phyloP scores from a whole-genome alignment of 176 grass and related monocot genomes.

The Stipa capillata region DNA sequence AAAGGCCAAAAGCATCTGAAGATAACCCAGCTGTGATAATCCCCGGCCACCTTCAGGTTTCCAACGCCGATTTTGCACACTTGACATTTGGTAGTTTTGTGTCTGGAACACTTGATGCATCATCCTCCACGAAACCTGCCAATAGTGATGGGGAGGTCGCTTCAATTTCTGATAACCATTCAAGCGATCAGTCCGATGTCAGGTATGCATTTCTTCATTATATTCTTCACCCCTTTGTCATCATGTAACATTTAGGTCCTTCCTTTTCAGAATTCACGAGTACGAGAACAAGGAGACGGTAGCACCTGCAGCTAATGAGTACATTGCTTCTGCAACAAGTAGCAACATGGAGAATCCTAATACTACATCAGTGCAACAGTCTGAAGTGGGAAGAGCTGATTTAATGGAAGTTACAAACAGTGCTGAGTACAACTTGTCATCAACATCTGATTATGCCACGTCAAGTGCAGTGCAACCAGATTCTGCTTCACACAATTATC shows the following conservation, averaged over 20 bases:
- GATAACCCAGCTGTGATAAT: slow-evolving; percentile 74
- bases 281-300: slow-evolving; percentile 35
- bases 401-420: slow-evolving; percentile 40
- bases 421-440: slow-evolving; percentile 47
- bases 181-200: slow-evolving; percentile 23
- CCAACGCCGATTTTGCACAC: slow-evolving; percentile 55
- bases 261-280: slow-evolving; percentile 43
- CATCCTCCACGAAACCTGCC: slow-evolving; percentile 33
- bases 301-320: slow-evolving; percentile 22
- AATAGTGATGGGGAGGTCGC: slow-evolving; percentile 31
- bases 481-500: slow-evolving; percentile 40
- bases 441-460: slow-evolving; percentile 33
- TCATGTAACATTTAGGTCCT: background rate
- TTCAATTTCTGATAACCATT: slow-evolving; percentile 27
- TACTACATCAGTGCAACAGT: slow-evolving; percentile 26
- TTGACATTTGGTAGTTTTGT: slow-evolving; percentile 77
- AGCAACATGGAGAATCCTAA: slow-evolving; percentile 31
- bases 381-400: slow-evolving; percentile 39
- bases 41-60: slow-evolving; percentile 65
- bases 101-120: slow-evolving; percentile 58
- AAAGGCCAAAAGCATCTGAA: slow-evolving; percentile 33
- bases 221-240: background rate
- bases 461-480: slow-evolving; percentile 28
- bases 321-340: slow-evolving; percentile 27
- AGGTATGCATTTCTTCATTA: slow-evolving; percentile 29